phyloP scores from a whole-genome alignment of 2,329 filamentous ascomycete genomes.

The Arthrobotrys sphaeroides region DNA sequence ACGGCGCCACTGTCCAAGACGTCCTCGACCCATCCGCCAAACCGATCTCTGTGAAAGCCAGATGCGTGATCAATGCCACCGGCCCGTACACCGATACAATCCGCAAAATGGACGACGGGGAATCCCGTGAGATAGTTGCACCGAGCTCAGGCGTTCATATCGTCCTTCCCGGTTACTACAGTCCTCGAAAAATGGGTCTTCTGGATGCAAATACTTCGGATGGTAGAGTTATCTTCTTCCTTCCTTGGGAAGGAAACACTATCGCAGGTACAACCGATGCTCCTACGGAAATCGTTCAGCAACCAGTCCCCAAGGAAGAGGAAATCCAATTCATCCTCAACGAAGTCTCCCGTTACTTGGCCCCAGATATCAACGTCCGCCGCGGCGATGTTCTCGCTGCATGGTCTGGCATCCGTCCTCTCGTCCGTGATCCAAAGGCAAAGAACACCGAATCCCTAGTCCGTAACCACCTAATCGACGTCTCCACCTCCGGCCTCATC shows the following conservation, averaged over 20 bases:
- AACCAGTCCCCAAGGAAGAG: conserved; percentile 80
- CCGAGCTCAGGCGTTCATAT: conserved; percentile 87
- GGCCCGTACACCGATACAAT: conserved; percentile 88
- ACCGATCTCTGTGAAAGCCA: conserved; percentile 67
- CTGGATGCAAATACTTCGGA: conserved; percentile 88
- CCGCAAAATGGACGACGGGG: conserved; percentile 81
- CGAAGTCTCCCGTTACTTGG: conserved; percentile 82
- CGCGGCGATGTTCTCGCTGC: conserved; percentile 87
- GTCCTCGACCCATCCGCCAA: conserved; percentile 69
- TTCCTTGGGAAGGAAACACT: conserved; percentile 92
- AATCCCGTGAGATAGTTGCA: conserved; percentile 79
- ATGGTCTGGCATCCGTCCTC: conserved; percentile 86
- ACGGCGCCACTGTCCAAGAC: conserved; percentile 78
- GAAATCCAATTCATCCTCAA: conserved; percentile 89
- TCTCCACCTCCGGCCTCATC: conserved; percentile 80
- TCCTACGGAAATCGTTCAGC: conserved; percentile 74
- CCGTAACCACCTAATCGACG: conserved; percentile 82
- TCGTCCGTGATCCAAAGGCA: conserved; percentile 86
- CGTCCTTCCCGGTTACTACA: conserved; percentile 86
- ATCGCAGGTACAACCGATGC: conserved; percentile 89
- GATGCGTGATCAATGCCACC: conserved; percentile 85
- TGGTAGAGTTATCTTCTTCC: conserved; percentile 89
- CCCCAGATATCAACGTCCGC: conserved; percentile 84
- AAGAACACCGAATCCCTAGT: conserved; percentile 87
- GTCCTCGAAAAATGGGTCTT: conserved; percentile 83